These are phyloP conservation scores for Osmanthus fragrans DNA, from an alignment of 257 asterid genomes.

Conservation along the genomic window DNA sequence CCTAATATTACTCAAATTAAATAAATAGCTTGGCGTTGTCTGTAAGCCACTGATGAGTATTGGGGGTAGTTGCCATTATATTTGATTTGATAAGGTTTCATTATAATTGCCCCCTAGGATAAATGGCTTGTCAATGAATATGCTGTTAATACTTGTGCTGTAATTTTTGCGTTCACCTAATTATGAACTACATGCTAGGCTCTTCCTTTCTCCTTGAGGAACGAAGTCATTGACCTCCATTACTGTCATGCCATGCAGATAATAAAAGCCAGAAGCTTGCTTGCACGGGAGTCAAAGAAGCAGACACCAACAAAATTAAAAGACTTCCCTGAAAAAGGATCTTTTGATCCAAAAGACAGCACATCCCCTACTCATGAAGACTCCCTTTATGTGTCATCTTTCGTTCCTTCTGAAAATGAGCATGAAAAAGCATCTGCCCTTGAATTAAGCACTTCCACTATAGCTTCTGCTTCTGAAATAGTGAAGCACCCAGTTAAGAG, in stretches of 20 bases:
- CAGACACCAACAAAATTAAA: constrained; percentile 30
- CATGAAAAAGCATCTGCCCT: constrained; percentile 22
- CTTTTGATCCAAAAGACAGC: constrained; percentile 37
- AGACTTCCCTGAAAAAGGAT: constrained; percentile 24
- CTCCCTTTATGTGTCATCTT: constrained; percentile 48
- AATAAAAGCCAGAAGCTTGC: constrained; percentile 62
- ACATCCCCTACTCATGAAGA: constrained; percentile 40
- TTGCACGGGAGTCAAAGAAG: constrained; percentile 56
- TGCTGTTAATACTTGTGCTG: not conserved
- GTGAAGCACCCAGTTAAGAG: constrained; percentile 42
- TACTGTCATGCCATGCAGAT: constrained; percentile 47
- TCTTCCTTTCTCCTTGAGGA: not conserved
- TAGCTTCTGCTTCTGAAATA: constrained; percentile 30
- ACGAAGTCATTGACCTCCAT: constrained; percentile 11
- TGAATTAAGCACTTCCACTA: constrained; percentile 32
- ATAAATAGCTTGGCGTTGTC: not conserved
- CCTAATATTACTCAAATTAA: not conserved
- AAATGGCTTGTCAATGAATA: not conserved
- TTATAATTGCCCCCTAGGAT: not conserved
- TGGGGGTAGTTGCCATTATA: not conserved
- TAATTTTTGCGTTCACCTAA: not conserved
- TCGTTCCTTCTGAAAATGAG: constrained; percentile 22
- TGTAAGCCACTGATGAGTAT: not conserved
- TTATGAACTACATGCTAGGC: constrained; percentile 5
- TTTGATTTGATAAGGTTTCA: not conserved